A percentile compares a stretch with the other conserved stretches of the same genome.
These are phyloP conservation scores for Ocimum tenuiflorum DNA, from an alignment of 257 asterid genomes.

Conservation along the genomic window DNA sequence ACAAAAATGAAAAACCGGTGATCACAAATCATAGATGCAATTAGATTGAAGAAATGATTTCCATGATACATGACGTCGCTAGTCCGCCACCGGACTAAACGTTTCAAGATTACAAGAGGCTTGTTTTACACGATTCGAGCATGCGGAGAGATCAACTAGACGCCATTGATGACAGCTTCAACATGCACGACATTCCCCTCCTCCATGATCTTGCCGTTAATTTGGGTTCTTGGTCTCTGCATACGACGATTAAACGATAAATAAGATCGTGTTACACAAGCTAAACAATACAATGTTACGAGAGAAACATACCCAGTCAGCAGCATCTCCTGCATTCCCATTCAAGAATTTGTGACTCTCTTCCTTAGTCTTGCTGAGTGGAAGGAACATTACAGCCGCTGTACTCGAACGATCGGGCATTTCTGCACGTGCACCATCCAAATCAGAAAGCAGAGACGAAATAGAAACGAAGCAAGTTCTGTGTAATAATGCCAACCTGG, in stretches of 20 bases:
- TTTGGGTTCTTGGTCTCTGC: constrained; percentile 92
- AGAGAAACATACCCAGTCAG: constrained; percentile 90
- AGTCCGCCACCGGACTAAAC: too few relatives aligned
- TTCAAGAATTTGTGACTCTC: constrained; percentile 48
- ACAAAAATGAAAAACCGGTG: too few relatives aligned
- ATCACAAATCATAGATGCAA: too few relatives aligned
- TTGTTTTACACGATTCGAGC: too few relatives aligned
- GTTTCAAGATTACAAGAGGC: too few relatives aligned
- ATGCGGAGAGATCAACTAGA: constrained; percentile 34
- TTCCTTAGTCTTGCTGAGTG: constrained; percentile 56
- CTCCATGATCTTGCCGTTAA: constrained; percentile 82
- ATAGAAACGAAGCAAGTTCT: too few relatives aligned
- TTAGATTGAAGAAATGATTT: too few relatives aligned
- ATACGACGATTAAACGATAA: neutral
- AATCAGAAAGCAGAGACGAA: too few relatives aligned
- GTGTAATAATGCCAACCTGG: constrained; percentile 47
- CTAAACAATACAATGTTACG: too few relatives aligned
- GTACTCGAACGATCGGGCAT: constrained; percentile 65
- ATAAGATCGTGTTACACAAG: neutral
- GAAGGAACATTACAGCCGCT: constrained; percentile 39
- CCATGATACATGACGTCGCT: too few relatives aligned
- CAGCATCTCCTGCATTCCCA: constrained; percentile 47
- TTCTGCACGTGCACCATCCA: constrained; percentile 34
- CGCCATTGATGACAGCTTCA: constrained; percentile 65
- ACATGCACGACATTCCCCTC: constrained; percentile 65